Evolutionary conservation across 2,329 filamentous ascomycete genomes (phyloP), one percentile per base, ranked within the genome.

Genomic region (Kalaharituber pfeilii): DNA sequence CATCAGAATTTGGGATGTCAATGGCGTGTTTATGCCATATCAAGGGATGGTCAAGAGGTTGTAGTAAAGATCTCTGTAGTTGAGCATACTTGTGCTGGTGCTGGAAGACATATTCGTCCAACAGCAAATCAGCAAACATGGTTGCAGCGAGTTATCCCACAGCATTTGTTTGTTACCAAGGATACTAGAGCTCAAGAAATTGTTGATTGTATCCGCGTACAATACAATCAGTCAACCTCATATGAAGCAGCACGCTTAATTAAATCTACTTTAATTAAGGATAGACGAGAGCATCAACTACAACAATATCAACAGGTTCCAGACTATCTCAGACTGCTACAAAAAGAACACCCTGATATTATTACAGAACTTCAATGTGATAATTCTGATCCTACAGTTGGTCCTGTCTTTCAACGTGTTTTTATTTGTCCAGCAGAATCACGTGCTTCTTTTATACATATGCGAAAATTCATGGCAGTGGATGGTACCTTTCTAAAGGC

Each of bases 181-280:
- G 8, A 18, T 2, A 54, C 55, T 6, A 47, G 27, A 15, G 25
- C 39, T n/a, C 11, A 22, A 11, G 49, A 54, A 30, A 42, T 57
- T 15, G 15, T 28, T 1, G 36, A 50, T 13, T 29, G 25, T 22
- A 50, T 57, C 1, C 53, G 51, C n/a, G 11, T 54, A n/a, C 47
- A 52, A 13, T 52, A 51, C 18, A 22, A 44, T 29, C 13, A 51
- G n/a, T 24, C 42, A 4, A 27, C 55, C 13, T 50, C 22, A 22
- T 57, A 57, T 52, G 44, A 55, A 36, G 55, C 47, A 5, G 55
- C 52, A 18, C 20, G 51, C n/a, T 33, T 55, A 42, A 45, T 44
- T 8, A 28, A 24, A 30, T 3, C 7, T 3, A 13, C 28, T 20
- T 27, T 57, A 7, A 30, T 30, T 3, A 30, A 55, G 13, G 36